Percentiles rank a stretch among this genome's conserved stretches.
Evolutionary conservation across 306 rosid genomes (phyloP).

Genomic region (Lotus japonicus): DNA sequence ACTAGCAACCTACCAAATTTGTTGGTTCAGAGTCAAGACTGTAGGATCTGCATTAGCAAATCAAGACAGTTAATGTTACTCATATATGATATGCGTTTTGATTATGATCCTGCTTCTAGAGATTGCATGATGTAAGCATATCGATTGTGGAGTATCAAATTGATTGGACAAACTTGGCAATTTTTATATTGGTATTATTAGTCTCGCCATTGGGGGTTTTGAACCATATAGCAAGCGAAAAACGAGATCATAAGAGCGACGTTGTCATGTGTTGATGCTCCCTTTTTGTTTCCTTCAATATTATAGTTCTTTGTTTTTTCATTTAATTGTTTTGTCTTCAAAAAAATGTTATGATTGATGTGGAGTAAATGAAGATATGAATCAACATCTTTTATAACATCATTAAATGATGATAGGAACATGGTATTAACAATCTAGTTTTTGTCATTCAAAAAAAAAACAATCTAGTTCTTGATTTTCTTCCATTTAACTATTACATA

Average conservation of each 20-base stretch:
- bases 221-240: neutral
- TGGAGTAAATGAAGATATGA: neutral
- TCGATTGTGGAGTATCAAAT: constrained; percentile 20
- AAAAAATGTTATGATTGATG: neutral
- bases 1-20: neutral
- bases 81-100: neutral
- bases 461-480: no score
- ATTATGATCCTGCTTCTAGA: constrained; percentile 12
- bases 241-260: neutral
- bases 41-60: constrained; percentile 4
- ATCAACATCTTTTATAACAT: neutral
- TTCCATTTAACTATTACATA: no score
- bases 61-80: neutral
- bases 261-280: constrained; percentile 17
- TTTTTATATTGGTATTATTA: neutral
- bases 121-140: constrained; percentile 33
- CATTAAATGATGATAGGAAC: neutral
- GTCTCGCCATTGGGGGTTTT: neutral
- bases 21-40: constrained; percentile 13
- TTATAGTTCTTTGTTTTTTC: neutral
- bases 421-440: neutral
- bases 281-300: neutral
- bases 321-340: neutral
- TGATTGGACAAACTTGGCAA: constrained; percentile 23
- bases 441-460: no score